Conservation (phyloP, 805 yeast species). For the Myxozyma geophila region DNA sequence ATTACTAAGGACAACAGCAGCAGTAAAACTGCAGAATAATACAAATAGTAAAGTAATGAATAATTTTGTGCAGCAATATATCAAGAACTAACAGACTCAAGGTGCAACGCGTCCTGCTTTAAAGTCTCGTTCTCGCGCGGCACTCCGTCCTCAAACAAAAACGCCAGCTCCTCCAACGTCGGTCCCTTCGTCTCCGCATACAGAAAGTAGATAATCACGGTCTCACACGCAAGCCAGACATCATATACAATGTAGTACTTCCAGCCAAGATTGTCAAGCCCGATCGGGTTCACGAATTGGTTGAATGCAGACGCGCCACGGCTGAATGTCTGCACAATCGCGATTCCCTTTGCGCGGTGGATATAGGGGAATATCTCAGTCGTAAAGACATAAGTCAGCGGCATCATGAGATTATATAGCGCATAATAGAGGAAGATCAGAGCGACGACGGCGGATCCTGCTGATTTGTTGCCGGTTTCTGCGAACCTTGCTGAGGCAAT, state of each 20-base stretch:
- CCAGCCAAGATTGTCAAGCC: constrained; percentile 51
- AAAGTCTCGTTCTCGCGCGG: neutral
- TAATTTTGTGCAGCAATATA: neutral
- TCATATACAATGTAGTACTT: constrained; percentile 51
- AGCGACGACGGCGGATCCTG: constrained; percentile 28
- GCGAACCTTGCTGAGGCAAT: constrained; percentile 14
- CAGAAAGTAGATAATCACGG: constrained; percentile 42
- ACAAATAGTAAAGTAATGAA: neutral
- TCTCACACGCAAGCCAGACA: constrained; percentile 25
- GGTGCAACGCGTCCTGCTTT: neutral
- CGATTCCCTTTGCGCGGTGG: constrained; percentile 52
- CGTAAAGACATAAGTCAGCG: constrained; percentile 30
- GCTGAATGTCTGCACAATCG: constrained; percentile 40
- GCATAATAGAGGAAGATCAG: constrained; percentile 30
- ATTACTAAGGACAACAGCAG: no score
- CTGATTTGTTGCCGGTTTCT: neutral
- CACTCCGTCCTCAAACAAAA: constrained; percentile 47
- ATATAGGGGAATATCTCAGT: constrained; percentile 40
- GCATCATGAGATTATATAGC: constrained; percentile 26
- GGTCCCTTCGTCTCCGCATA: constrained; percentile 52
- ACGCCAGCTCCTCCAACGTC: constrained; percentile 54
- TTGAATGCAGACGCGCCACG: constrained; percentile 40
- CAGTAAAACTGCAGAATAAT: neutral
- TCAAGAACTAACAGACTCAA: neutral
- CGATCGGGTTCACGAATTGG: constrained; percentile 49